Evolutionary conservation across 2,329 filamentous ascomycete species (phyloP), one percentile per base, ranked within the genome.

Genomic region (Aspergillus versicolor): DNA sequence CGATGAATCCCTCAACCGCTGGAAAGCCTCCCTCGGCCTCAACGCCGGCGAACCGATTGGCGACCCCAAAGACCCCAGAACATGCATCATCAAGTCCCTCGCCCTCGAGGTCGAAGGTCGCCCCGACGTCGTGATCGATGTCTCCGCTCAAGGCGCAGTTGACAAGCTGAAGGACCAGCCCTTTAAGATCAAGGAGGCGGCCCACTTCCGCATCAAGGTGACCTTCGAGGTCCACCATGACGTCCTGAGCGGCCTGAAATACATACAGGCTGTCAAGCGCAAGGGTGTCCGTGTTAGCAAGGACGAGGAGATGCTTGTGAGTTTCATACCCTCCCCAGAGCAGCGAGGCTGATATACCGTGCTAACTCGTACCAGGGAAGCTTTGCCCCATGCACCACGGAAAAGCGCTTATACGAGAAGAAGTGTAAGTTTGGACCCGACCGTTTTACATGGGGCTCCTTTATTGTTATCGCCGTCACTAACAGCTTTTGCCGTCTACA

Each of bases 161-260:
- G 81, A 84, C 3, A 84, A 83, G 13, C 88, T 99, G 64, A 96
- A 96, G 81, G 84, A 91, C 72, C 89, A 94, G 74, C 94, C 94
- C 13, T 99, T 99, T 82, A 93, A 85, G 72, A 97, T 99, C 81
- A 99, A 97, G 84, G 94, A 97, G 77, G 92, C 91, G 54, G 86
- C 89, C 67, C 89, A 86, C 67, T 99, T 97, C 81, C 91, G 89
- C 77, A 97, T 97, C 90, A 92, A 90, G 74, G 92, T 89, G 57
- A 85, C 86, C 61, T 99, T 97, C 84, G 89, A 92, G 79, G 94
- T 99, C 45, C 92, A 99, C 82, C 92, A 97, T 75, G 90, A 97
- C 77, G 93, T 99, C 65, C 84, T 97, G 54, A 94, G 90, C 67
- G 94, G 94, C 45, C 79, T 99, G 72, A 95, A 97, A 80, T 99